Evolutionary conservation across 2,329 filamentous ascomycete species (phyloP), one percentile per base, ranked within the genome.

Genomic region (Lasiodiplodia hormozganensis): DNA sequence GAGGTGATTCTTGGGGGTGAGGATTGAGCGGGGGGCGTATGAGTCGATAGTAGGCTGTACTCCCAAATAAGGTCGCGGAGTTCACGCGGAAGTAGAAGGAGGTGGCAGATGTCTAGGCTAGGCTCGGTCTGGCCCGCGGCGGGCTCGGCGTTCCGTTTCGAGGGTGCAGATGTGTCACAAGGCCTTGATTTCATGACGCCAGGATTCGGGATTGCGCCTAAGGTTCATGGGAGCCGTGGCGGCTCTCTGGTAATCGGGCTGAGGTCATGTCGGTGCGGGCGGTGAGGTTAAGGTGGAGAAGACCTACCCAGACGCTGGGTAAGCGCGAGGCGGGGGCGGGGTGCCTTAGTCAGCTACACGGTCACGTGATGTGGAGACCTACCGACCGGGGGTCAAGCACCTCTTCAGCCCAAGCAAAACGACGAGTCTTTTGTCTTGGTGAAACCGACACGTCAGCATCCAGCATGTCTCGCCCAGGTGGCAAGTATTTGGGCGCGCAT

Each of bases 51-150:
- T 1, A 67, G 65, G 16, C 38, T n/a, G n/a, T 49, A 47, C n/a
- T 67, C 54, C 53, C 43, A 58, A 31, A 67, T 38, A 5, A 58
- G 54, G 43, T 67, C 65, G 43, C 65, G 65, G n/a, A 67, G 54
- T 23, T 67, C 65, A 12, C 65, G 54, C 5, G 65, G 65, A 3
- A 67, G 65, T 4, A 25, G 11, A 12, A 67, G 65, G n/a, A 67
- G 54, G 47, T 25, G 60, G 40, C 43, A 31, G 14, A 7, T 2
- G 16, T 34, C 12, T 7, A 4, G 23, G 18, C 21, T 25, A 10
- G 25, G 40, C 12, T 14, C 8, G 23, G 53, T 18, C 18, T 49
- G 57, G 38, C 31, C 34, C 31, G 34, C 28, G n/a, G 28, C 10
- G 28, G 53, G 5, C 18, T 34, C 31, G 31, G 31, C 31, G 8